These are phyloP conservation scores for Cladosporium cucumerinum DNA, from an alignment of 2,329 filamentous ascomycete species.

Conservation along the genomic window DNA sequence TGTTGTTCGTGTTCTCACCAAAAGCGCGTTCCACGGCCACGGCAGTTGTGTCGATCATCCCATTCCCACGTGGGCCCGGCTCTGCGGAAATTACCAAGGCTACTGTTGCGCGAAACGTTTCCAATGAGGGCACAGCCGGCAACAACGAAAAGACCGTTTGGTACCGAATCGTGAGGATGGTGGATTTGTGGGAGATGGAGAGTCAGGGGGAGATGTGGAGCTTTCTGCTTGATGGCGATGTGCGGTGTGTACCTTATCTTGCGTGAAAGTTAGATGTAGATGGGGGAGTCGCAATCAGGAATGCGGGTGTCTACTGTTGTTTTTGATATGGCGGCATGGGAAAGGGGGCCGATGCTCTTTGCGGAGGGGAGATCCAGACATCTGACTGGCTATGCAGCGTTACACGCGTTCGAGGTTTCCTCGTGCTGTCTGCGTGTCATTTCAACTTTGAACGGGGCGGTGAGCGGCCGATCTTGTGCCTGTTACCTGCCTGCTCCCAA, in stretches of 20 bases:
- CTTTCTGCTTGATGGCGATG: conserved; percentile 2
- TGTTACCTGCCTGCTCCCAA: neutral
- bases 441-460: neutral
- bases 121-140: neutral
- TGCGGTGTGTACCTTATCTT: neutral
- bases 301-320: neutral
- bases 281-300: neutral
- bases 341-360: neutral
- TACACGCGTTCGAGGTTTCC: neutral
- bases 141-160: neutral
- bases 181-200: neutral
- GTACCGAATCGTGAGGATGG: conserved; percentile 3
- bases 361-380: neutral
- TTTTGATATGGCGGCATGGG: neutral
- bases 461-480: neutral
- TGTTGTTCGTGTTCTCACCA: neutral
- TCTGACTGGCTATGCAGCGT: neutral
- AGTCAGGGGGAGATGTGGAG: neutral
- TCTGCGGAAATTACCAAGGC: neutral
- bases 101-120: neutral
- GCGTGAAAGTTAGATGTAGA: neutral
- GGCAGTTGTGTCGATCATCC: neutral
- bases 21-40: neutral
- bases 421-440: neutral
- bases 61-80: neutral